Conservation (phyloP, 306 rosid species). For the Hippophae gyantsensis region DNA sequence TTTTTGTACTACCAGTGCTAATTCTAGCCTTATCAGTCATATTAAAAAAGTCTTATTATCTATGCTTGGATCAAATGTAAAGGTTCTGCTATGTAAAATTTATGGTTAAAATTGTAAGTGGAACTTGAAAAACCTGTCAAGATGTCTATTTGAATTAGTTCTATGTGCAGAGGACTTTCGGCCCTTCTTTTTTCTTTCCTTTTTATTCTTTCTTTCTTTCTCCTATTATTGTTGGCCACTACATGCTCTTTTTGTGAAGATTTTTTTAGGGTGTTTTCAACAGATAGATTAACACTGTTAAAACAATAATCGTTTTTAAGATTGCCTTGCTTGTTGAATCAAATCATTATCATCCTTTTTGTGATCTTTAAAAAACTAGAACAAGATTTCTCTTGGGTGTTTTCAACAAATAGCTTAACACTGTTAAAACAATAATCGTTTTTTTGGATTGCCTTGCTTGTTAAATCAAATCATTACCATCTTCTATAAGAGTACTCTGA, state of each 20-base stretch:
- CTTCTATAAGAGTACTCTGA: neutral
- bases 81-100: too few species aligned
- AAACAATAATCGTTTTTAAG: neutral
- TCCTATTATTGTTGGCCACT: neutral
- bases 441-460: neutral
- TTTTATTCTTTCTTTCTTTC: neutral
- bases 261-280: neutral
- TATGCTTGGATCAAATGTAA: too few species aligned
- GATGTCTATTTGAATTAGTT: too few species aligned
- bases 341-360: too few species aligned
- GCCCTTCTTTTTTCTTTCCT: neutral
- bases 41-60: too few species aligned
- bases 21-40: too few species aligned
- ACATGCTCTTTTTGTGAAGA: neutral
- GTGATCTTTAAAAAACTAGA: neutral
- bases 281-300: neutral
- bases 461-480: too few species aligned
- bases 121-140: too few species aligned
- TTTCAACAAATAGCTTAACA: neutral
- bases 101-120: too few species aligned
- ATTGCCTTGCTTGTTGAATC: too few species aligned
- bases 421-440: neutral
- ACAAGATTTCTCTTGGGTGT: neutral
- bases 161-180: neutral
- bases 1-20: too few species aligned